Percentiles rank a stretch among this genome's conserved stretches.
phyloP scores from a whole-genome alignment of 2,329 filamentous ascomycete species.

The Monosporascus sp. region DNA sequence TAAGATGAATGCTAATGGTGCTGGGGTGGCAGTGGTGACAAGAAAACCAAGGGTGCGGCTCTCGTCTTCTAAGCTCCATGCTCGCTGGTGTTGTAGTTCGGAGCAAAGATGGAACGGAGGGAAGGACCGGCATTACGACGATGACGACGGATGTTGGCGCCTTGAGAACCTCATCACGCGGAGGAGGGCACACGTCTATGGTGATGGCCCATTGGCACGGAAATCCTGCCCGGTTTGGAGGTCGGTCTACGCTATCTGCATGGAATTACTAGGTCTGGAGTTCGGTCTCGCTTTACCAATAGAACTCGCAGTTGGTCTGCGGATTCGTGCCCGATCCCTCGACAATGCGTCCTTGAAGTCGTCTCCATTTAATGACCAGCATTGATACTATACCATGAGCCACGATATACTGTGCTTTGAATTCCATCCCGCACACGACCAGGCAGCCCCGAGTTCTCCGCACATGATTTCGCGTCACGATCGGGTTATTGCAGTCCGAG shows the following conservation, averaged over 20 bases:
- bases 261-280: neutral
- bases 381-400: neutral
- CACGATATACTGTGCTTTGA: neutral
- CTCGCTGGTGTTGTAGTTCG: conserved; percentile 34
- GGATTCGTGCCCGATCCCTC: neutral
- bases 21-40: conserved; percentile 76
- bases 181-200: neutral
- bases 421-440: neutral
- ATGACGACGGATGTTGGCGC: neutral
- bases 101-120: neutral
- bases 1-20: conserved; percentile 31
- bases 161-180: neutral
- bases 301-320: conserved; percentile 1
- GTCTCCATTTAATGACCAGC: neutral
- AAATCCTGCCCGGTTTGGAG: neutral
- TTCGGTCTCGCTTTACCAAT: conserved; percentile 1
- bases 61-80: conserved; percentile 83
- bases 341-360: neutral
- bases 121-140: neutral
- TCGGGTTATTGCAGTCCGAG: no score
- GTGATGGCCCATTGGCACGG: neutral
- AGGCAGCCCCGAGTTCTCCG: no score
- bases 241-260: neutral
- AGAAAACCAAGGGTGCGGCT: conserved; percentile 99
- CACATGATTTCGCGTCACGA: no score